Conservation (phyloP, 495 filamentous ascomycete species). For the Trichocladium uniseriatum region DNA sequence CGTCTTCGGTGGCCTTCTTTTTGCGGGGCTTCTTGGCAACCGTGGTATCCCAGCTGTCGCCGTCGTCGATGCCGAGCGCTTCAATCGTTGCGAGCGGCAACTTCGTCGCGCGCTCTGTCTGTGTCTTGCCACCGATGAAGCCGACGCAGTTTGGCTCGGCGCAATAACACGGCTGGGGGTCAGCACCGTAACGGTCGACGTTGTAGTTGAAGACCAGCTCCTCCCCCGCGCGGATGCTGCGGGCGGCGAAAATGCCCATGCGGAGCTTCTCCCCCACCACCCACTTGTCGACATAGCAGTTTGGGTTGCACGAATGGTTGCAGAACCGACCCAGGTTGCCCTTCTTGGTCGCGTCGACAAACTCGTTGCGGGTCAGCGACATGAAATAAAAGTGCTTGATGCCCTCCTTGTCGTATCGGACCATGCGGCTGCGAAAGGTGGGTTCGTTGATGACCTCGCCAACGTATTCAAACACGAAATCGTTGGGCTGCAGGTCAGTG, state of each 20-base stretch:
- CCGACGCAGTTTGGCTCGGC: slow-evolving; percentile 90
- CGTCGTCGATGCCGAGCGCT: slow-evolving; percentile 90
- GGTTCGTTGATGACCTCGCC: slow-evolving; percentile 94
- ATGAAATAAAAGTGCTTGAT: slow-evolving; percentile 99
- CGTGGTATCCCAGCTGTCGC: slow-evolving; percentile 81
- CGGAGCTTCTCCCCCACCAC: slow-evolving; percentile 96
- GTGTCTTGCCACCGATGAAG: slow-evolving; percentile 94
- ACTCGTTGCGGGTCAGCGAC: slow-evolving; percentile 93
- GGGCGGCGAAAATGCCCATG: slow-evolving; percentile 97
- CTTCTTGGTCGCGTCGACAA: slow-evolving; percentile 95
- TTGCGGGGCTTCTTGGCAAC: slow-evolving; percentile 82
- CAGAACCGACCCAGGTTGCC: slow-evolving; percentile 95
- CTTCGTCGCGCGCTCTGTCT: slow-evolving; percentile 92
- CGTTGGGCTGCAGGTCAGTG: slow-evolving; percentile 60
- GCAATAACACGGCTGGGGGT: slow-evolving; percentile 95
- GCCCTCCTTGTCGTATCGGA: slow-evolving; percentile 85
- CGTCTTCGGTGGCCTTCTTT: slow-evolving; percentile 89
- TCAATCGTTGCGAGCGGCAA: slow-evolving; percentile 84
- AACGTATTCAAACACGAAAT: slow-evolving; percentile 97
- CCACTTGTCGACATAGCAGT: slow-evolving; percentile 99
- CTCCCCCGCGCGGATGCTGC: slow-evolving; percentile 77
- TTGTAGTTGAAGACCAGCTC: slow-evolving; percentile 99
- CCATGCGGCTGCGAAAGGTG: slow-evolving; percentile 77
- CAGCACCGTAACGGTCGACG: slow-evolving; percentile 93
- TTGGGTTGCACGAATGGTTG: slow-evolving; percentile 98